Evolutionary conservation across 108 stramenopile species (phyloP), one percentile per base, ranked within the genome.

Genomic region (Stephanodiscus triporus): DNA sequence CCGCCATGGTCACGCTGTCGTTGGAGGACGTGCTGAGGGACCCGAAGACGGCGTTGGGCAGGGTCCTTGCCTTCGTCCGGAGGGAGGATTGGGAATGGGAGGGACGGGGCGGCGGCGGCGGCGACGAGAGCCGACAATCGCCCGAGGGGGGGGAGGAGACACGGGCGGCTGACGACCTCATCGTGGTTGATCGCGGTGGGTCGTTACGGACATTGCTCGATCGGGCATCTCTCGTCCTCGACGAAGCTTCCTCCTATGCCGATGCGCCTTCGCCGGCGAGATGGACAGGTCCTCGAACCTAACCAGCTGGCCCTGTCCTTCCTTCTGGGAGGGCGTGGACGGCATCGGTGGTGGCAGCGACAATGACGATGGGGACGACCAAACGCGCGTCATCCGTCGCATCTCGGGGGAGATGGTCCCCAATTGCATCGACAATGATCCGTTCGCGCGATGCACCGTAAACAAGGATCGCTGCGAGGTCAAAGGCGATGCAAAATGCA

Each of bases 271-370:
- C 55, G 11, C 56, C 6, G 71, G 85, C n/a, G 92, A 93, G 75
- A 70, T 93, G 87, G 40, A 49, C 4, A 53, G 50, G 9, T 80
- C 86, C 37, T 75, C 85, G 26, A 81, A 91, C 63, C 36, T 91
- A 48, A 87, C 80, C 9, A 68, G 55, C 27, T 93, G 92, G 92
- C 92, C 92, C 7, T 93, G 92, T 76, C 79, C 84, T 57, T 86
- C 87, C 43, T 88, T 93, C 77, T 93, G 89, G 89, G 78, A 77
- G 37, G 87, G 84, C 13, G 87, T 84, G 8, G 84, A 87, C 32
- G 22, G 76, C 13, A 45, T 49, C 26, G n/a, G 78, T n/a, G 19
- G 68, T 9, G 20, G 13, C 14, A 4, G 16, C 71, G 27, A 61
- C 68, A 4, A 57, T 61, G 26, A 47, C 73, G 24, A 69, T 14